Conservation (phyloP, 306 rosid genomes). For the Prunus padus region DNA sequence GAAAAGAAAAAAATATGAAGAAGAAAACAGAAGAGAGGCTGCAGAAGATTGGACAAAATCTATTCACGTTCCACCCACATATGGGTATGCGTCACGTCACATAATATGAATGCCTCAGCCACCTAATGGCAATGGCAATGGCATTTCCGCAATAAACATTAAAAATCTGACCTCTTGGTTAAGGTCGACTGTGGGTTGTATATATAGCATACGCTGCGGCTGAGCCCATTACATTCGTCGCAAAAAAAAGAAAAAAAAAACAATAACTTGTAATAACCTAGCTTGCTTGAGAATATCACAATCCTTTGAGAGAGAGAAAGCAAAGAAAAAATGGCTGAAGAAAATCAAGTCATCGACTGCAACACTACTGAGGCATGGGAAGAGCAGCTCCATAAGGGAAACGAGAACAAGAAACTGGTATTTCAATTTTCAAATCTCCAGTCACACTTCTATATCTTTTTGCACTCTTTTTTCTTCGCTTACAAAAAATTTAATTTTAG, state of each 20-base stretch:
- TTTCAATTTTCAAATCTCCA: no score
- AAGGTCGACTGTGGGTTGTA: background rate
- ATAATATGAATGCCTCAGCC: no score
- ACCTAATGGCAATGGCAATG: constrained; percentile 1
- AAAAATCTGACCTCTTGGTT: background rate
- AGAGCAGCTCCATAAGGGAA: constrained; percentile 44
- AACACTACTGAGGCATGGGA: constrained; percentile 48
- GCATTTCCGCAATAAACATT: constrained; percentile 3
- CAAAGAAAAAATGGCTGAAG: constrained; percentile 35
- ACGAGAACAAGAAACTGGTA: constrained; percentile 60
- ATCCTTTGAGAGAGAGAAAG: background rate
- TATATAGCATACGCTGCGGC: background rate
- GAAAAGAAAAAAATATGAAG: no score
- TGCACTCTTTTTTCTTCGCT: no score
- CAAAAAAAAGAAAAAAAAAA: background rate
- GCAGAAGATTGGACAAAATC: no score
- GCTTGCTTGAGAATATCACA: background rate
- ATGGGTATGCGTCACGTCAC: background rate
- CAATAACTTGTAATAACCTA: background rate
- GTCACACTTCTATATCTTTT: no score
- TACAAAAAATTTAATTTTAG: background rate
- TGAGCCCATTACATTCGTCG: background rate
- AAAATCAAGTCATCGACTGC: constrained; percentile 48
- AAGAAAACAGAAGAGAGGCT: no score
- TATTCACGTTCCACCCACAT: background rate